Percentiles rank a stretch among this genome's conserved stretches.
These are phyloP conservation scores for Claviceps sp. DNA, from an alignment of 2,329 filamentous ascomycete genomes.

Conservation along the genomic window DNA sequence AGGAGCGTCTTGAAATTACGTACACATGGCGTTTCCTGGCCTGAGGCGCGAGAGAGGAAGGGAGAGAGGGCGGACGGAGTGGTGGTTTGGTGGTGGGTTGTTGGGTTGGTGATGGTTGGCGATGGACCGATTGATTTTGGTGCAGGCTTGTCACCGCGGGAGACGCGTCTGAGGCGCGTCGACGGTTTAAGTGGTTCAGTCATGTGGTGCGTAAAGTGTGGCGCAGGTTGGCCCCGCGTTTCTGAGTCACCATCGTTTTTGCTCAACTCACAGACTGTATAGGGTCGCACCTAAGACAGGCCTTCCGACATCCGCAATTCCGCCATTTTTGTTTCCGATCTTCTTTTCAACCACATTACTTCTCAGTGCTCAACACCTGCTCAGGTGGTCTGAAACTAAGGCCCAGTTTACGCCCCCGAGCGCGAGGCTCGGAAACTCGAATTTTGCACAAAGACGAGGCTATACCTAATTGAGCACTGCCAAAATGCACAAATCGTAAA, in stretches of 20 bases:
- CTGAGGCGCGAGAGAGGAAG: neutral
- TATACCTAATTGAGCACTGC: too few relatives aligned
- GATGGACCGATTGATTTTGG: neutral
- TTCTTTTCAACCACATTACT: too few relatives aligned
- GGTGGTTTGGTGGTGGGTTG: slow-evolving; percentile 10
- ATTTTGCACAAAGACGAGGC: too few relatives aligned
- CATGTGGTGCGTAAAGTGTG: neutral
- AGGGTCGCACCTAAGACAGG: too few relatives aligned
- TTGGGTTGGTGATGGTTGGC: slow-evolving; percentile 1
- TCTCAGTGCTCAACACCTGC: too few relatives aligned
- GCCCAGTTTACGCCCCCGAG: too few relatives aligned
- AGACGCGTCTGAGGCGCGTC: slow-evolving; percentile 9
- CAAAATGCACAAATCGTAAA: too few relatives aligned
- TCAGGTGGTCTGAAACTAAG: too few relatives aligned
- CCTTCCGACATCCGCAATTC: too few relatives aligned
- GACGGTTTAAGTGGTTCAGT: slow-evolving; percentile 4
- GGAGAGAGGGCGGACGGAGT: neutral
- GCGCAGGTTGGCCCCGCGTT: neutral
- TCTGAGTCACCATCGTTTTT: neutral
- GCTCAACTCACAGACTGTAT: neutral
- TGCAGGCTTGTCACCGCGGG: neutral
- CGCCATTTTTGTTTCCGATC: too few relatives aligned
- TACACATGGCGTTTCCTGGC: neutral
- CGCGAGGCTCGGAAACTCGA: too few relatives aligned
- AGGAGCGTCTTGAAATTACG: neutral